Percentiles rank a stretch among this genome's conserved stretches.
These are phyloP conservation scores for Colletotrichum sojae DNA, from an alignment of 2,329 filamentous ascomycete species.

Conservation along the genomic window DNA sequence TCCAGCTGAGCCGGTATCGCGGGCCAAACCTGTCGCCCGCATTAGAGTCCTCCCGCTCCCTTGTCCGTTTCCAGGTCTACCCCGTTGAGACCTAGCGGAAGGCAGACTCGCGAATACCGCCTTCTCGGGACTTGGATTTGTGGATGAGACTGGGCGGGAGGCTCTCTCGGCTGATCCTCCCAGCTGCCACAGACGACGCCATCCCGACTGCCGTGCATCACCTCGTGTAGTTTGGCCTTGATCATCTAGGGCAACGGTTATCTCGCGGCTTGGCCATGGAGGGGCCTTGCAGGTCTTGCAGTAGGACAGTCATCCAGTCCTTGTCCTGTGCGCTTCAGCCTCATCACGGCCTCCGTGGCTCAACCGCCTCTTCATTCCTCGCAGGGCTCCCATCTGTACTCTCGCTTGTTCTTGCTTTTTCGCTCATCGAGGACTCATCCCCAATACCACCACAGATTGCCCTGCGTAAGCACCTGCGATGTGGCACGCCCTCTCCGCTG, in stretches of 20 bases:
- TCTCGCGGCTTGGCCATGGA: background rate
- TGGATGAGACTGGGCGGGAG: conserved; percentile 35
- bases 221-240: conserved; percentile 4
- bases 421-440: too few species aligned
- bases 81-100: conserved; percentile 37
- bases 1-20: conserved; percentile 36
- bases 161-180: conserved; percentile 27
- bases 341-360: conserved; percentile 13
- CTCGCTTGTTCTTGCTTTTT: too few species aligned
- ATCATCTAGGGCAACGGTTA: conserved; percentile 4
- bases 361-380: too few species aligned
- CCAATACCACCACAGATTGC: conserved; percentile 26
- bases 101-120: conserved; percentile 22
- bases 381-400: too few species aligned
- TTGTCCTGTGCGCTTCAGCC: conserved; percentile 4
- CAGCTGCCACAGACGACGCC: conserved; percentile 35
- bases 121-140: conserved; percentile 13
- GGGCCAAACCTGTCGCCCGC: conserved; percentile 27
- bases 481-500: conserved; percentile 9
- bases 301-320: background rate
- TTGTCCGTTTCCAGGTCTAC: conserved; percentile 3
- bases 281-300: conserved; percentile 14
- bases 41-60: conserved; percentile 28
- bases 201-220: conserved; percentile 13
- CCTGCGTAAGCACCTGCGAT: conserved; percentile 16